Evolutionary conservation across 140 eudicot species (phyloP).

Genomic region (Erigeron philadelphicus): DNA sequence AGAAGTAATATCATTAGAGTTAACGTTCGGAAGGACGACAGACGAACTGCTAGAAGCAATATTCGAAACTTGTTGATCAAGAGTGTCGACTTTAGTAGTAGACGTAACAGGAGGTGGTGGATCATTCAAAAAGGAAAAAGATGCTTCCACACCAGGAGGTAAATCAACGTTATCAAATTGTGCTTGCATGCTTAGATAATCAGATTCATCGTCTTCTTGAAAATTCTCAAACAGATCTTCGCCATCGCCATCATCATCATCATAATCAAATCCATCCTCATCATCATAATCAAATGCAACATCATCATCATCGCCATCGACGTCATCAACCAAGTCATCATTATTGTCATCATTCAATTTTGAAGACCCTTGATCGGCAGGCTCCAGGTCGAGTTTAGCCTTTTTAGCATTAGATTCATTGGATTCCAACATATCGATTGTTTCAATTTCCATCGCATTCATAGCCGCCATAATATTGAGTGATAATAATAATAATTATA

Average conservation of each 20-base stretch:
- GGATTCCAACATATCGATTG: too few relatives aligned
- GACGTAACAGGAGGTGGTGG: conserved; percentile 16
- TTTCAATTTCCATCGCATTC: too few relatives aligned
- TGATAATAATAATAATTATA: too few relatives aligned
- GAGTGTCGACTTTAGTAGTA: conserved; percentile 19
- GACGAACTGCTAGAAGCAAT: background rate
- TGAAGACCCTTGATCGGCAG: too few relatives aligned
- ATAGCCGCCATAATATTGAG: too few relatives aligned
- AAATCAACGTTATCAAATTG: conserved; percentile 59
- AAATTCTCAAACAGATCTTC: conserved; percentile 35
- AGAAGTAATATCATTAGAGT: conserved; percentile 31
- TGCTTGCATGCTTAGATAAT: conserved; percentile 56
- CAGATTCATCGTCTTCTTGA: conserved; percentile 31
- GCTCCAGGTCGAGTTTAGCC: too few relatives aligned
- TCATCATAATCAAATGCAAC: too few relatives aligned
- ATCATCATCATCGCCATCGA: conserved; percentile 23
- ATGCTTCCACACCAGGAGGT: conserved; percentile 76
- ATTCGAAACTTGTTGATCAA: conserved; percentile 21
- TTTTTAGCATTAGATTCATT: too few relatives aligned
- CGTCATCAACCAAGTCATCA: conserved; percentile 8
- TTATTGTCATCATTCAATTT: conserved; percentile 10
- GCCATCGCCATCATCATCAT: conserved; percentile 26
- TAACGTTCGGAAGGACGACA: too few relatives aligned
- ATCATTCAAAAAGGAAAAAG: conserved; percentile 48
- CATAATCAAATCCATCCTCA: conserved; percentile 28